Base-by-base conservation (phyloP, 495 filamentous ascomycete genomes). In the Sordaria brevicollis region DNA sequence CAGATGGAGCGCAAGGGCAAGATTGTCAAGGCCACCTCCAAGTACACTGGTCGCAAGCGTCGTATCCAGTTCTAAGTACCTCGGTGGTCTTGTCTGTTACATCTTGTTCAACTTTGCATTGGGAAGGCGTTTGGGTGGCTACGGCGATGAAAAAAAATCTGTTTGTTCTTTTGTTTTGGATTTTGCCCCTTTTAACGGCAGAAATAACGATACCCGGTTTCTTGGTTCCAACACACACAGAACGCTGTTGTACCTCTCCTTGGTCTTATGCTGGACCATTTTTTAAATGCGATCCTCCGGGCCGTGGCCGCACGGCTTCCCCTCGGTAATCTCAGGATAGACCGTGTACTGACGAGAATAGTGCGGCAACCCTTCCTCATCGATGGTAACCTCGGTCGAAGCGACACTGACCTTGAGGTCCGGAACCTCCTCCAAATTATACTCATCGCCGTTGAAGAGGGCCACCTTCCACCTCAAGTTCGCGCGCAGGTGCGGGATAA, bases 1-100 rank as follows among this genome's bases (percentile, higher is more conserved):
- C 92, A 96, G 81, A 94, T 95, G 91, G 90, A 93, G 79, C 85
- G 86, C 75, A 96, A 97, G 81, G 95, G 95, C 25, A 97, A 95
- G 85, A 87, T 96, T 13, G 93, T 97, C 69, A 97, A 97, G 85
- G 80, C 87, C 4, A 91, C 84, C 72, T 94, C 91, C 25, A 98
- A 94, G 79, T 99, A 95, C 76, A 98, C 95, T 3, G 95, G 95
- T 25, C 86, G 94, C 73, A 96, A 91, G 79, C 84, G 95, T 77
- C 85, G 89, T n/a, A 73, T 84, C 70, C 77, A 77, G 57, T 86
- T 86, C 67, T 86, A 80, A 71, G 73, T 17, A 39, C 31, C 2
- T 11, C 35, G n/a, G 25, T 29, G 5, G 62, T 68, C 35, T 62
- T 36, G 15, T 69, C 57, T 68, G 57, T n/a, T 8, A 41, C 25